These are phyloP conservation scores for Colletotrichum australisinense DNA, from an alignment of 2,329 filamentous ascomycete species.

Conservation along the genomic window DNA sequence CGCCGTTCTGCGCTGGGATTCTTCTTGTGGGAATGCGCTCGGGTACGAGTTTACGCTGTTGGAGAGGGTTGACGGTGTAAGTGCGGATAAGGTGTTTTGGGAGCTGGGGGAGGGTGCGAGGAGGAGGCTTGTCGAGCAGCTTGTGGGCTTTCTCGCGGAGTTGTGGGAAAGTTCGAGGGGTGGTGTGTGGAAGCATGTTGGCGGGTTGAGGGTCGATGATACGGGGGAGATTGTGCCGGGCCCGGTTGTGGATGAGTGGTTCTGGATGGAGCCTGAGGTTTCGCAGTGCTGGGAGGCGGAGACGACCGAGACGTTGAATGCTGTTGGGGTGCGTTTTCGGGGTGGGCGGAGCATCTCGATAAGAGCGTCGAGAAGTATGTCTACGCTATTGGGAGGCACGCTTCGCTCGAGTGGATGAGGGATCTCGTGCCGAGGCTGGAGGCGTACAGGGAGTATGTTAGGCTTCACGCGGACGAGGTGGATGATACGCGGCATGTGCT, in stretches of 20 bases:
- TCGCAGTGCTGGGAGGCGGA: constrained; percentile 40
- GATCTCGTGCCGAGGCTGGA: constrained; percentile 44
- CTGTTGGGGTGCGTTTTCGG: constrained; percentile 41
- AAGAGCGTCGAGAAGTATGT: constrained; percentile 46
- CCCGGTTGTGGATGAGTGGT: constrained; percentile 48
- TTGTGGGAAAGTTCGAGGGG: background rate
- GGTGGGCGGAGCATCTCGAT: constrained; percentile 45
- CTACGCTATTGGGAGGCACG: constrained; percentile 33
- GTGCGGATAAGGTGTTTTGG: constrained; percentile 39
- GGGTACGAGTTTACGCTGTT: constrained; percentile 55
- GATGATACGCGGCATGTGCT: background rate
- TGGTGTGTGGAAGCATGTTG: background rate
- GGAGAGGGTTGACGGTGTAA: constrained; percentile 38
- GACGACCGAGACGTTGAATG: constrained; percentile 42
- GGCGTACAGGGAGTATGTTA: constrained; percentile 41
- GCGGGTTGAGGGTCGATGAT: constrained; percentile 37
- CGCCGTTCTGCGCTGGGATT: constrained; percentile 46
- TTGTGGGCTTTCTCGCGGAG: constrained; percentile 46
- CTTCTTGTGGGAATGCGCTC: constrained; percentile 46
- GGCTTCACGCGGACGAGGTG: background rate
- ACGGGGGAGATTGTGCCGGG: constrained; percentile 36
- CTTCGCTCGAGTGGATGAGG: constrained; percentile 42
- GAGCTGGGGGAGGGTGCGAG: constrained; percentile 46
- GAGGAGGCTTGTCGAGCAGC: constrained; percentile 41
- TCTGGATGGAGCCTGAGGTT: constrained; percentile 48